A percentile compares a stretch with the other conserved stretches of the same genome.
Evolutionary conservation across 1,139 yeast genomes (phyloP).

Genomic region (Pneumocystis wakefieldiae): DNA sequence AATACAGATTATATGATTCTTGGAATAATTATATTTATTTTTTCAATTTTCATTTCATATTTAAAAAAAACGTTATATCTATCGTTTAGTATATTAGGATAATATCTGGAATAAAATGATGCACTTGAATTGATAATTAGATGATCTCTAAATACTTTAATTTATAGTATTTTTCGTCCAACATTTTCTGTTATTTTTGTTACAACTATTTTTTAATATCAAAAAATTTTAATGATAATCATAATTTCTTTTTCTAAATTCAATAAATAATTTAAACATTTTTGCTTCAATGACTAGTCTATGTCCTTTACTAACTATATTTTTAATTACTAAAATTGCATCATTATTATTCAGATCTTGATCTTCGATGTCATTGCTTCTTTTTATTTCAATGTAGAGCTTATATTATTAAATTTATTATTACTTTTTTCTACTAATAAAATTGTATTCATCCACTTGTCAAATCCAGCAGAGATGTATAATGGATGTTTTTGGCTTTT

Average conservation of each 20-base stretch:
- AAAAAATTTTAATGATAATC: not conserved
- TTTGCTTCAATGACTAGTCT: not conserved
- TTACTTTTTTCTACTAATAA: too few species aligned
- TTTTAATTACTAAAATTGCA: constrained; percentile 52
- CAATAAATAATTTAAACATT: not conserved
- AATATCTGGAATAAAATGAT: constrained; percentile 22
- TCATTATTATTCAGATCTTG: constrained; percentile 57
- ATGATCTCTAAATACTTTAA: not conserved
- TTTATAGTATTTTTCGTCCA: not conserved
- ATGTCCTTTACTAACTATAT: constrained; percentile 29
- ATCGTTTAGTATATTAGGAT: constrained; percentile 24
- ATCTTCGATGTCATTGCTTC: constrained; percentile 17
- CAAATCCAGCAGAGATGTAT: constrained; percentile 64
- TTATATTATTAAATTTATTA: constrained; percentile 19
- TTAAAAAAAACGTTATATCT: constrained; percentile 9
- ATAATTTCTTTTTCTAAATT: not conserved
- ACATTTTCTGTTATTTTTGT: not conserved
- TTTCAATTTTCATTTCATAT: constrained; percentile 3
- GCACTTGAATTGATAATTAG: not conserved
- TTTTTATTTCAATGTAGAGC: constrained; percentile 17
- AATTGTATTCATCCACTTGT: constrained; percentile 79
- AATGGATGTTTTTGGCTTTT: constrained; percentile 21
- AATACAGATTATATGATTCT: constrained; percentile 35
- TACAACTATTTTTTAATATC: not conserved
- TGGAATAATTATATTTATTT: constrained; percentile 30